phyloP scores from a whole-genome alignment of 371 early-diverging fungal species.

The Mucor irregularis region DNA sequence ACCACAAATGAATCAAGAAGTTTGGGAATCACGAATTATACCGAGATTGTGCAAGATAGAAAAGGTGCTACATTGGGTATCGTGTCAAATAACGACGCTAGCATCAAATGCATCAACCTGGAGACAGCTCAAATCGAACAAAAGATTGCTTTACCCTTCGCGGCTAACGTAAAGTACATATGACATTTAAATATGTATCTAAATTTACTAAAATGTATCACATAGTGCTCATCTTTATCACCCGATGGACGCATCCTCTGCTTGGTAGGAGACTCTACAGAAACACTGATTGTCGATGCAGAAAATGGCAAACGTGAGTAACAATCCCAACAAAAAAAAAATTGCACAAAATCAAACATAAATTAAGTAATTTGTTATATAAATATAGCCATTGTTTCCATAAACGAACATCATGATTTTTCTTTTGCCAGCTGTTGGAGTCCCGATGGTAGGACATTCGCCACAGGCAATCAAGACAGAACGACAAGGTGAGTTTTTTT shows the following conservation, averaged over 20 bases:
- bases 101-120: conserved; percentile 57
- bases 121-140: conserved; percentile 30
- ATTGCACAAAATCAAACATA: background rate
- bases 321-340: too few species aligned
- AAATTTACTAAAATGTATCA: background rate
- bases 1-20: background rate
- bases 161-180: conserved; percentile 63
- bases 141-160: conserved; percentile 54
- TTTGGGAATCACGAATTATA: conserved; percentile 68
- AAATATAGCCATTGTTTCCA: conserved; percentile 14
- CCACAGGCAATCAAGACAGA: conserved; percentile 84
- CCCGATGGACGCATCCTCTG: conserved; percentile 68
- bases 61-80: conserved; percentile 1
- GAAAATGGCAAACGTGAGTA: conserved; percentile 51
- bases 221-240: conserved; percentile 69
- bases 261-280: conserved; percentile 73
- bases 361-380: background rate
- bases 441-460: conserved; percentile 70
- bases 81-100: conserved; percentile 66
- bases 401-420: conserved; percentile 58
- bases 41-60: conserved; percentile 44
- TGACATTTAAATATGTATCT: background rate
- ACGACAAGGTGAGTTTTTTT: conserved; percentile 42
- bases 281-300: conserved; percentile 59
- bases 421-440: conserved; percentile 86